These are phyloP conservation scores for Coniochaeta sp. DNA, from an alignment of 2,329 filamentous ascomycete genomes.

Conservation along the genomic window DNA sequence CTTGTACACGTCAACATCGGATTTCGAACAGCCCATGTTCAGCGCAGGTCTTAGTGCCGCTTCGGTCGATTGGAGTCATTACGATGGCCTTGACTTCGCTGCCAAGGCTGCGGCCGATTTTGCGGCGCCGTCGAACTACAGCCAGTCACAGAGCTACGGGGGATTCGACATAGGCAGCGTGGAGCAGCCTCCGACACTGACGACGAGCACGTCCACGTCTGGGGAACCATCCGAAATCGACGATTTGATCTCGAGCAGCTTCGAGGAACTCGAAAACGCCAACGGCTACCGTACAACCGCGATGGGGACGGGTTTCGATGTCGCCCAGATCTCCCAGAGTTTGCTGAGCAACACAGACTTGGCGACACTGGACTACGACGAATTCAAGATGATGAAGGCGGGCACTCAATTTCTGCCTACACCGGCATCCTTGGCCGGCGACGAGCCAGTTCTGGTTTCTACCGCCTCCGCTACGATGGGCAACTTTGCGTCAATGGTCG, in stretches of 20 bases:
- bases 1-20: constrained; percentile 22
- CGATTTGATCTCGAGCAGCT: constrained; percentile 39
- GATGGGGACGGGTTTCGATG: constrained; percentile 36
- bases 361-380: constrained; percentile 45
- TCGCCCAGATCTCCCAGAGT: constrained; percentile 37
- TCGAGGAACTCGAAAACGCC: constrained; percentile 29
- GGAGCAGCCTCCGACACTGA: constrained; percentile 47
- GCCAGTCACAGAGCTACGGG: constrained; percentile 46
- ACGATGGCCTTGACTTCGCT: constrained; percentile 41
- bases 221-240: constrained; percentile 63
- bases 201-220: constrained; percentile 56
- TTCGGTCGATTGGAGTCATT: constrained; percentile 46
- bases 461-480: constrained; percentile 7
- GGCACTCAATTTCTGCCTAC: constrained; percentile 36
- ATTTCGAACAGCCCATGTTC: constrained; percentile 51
- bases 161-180: constrained; percentile 47
- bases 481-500: constrained; percentile 18
- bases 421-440: constrained; percentile 28
- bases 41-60: constrained; percentile 54
- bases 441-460: constrained; percentile 37
- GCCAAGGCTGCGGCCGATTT: constrained; percentile 38
- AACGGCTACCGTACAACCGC: constrained; percentile 36
- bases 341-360: constrained; percentile 35
- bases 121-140: constrained; percentile 45
- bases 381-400: constrained; percentile 43